phyloP scores from a whole-genome alignment of 495 filamentous ascomycete genomes.

The Aspergillus bridgeri region DNA sequence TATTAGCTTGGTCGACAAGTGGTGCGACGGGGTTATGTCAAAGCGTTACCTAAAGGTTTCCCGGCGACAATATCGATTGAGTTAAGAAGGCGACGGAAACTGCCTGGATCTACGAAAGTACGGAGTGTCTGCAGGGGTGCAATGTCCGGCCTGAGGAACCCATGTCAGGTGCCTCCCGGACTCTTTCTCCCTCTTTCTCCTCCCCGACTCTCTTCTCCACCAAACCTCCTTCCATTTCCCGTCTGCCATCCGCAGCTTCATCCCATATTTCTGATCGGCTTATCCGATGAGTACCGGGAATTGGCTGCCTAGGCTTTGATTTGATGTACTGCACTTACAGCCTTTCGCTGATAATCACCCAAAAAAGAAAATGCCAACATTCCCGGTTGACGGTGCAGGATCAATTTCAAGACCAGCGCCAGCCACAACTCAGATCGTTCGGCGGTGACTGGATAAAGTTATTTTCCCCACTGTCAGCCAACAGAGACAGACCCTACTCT shows the following conservation, averaged over 20 bases:
- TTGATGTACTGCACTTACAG: not conserved
- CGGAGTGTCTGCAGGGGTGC: not conserved
- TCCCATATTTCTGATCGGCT: not conserved
- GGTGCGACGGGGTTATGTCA: not conserved
- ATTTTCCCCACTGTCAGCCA: not conserved
- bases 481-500: no score
- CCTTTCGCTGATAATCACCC: not conserved
- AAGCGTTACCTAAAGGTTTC: not conserved
- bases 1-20: not conserved
- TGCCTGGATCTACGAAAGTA: no score
- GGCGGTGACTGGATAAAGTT: not conserved
- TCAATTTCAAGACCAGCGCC: not conserved
- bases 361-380: not conserved
- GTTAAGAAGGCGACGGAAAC: not conserved
- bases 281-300: not conserved
- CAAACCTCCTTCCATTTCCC: not conserved
- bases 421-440: not conserved
- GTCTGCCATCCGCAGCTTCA: not conserved
- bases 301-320: not conserved
- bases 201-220: not conserved
- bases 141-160: constrained; percentile 1
- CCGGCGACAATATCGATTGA: no score
- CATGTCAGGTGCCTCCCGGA: not conserved
- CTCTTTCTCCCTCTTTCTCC: not conserved
- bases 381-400: not conserved